Conservation (phyloP, 345 rosid genomes). For the Firmiana major region DNA sequence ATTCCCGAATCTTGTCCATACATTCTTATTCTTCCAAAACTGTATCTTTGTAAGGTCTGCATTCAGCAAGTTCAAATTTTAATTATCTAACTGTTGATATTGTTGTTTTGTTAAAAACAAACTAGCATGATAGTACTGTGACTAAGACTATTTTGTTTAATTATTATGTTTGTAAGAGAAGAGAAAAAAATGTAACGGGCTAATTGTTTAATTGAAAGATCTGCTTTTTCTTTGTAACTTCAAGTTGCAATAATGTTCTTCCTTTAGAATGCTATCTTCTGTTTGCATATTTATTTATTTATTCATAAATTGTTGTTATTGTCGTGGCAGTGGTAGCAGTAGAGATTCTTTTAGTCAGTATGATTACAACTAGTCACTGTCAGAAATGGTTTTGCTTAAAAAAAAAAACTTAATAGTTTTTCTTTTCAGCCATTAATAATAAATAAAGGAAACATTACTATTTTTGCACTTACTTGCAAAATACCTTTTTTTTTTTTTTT, state of each 20-base stretch:
- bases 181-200: slow-evolving; percentile 7
- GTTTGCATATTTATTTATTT: too few species aligned
- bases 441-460: too few species aligned
- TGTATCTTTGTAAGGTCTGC: not conserved
- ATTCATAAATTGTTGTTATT: too few species aligned
- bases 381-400: too few species aligned
- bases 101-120: not conserved
- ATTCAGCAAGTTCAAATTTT: not conserved
- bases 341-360: too few species aligned
- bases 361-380: too few species aligned
- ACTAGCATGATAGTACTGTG: not conserved
- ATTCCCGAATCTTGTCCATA: slow-evolving; percentile 25
- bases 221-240: not conserved
- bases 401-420: too few species aligned
- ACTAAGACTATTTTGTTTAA: not conserved
- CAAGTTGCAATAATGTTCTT: not conserved
- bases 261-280: not conserved
- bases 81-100: not conserved
- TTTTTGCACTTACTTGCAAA: too few species aligned
- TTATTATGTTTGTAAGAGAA: slow-evolving; percentile 8
- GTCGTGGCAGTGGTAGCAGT: too few species aligned
- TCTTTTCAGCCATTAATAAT: too few species aligned
- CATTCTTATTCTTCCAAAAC: slow-evolving; percentile 20
- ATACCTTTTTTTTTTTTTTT: too few species aligned
- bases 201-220: slow-evolving; percentile 1